A percentile compares a stretch with the other conserved stretches of the same genome.
Evolutionary conservation across 2,329 filamentous ascomycete genomes (phyloP).

Genomic region (Arthrobotrys sinensis): DNA sequence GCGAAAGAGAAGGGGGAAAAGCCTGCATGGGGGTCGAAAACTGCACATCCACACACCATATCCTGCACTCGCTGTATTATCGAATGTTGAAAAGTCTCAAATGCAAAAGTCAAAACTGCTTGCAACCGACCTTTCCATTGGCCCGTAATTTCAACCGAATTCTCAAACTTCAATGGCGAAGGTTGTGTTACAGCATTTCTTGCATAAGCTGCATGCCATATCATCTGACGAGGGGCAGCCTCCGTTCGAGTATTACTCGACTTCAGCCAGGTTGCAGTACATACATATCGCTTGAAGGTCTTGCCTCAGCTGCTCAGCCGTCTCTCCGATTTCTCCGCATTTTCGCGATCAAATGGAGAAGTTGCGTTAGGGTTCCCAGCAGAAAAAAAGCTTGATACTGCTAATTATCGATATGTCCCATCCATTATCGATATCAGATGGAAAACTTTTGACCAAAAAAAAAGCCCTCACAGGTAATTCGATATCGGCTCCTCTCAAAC

Average conservation of each 20-base stretch:
- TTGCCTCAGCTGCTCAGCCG: constrained; percentile 17
- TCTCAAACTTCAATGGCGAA: neutral
- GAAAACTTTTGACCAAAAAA: constrained; percentile 32
- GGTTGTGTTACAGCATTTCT: constrained; percentile 22
- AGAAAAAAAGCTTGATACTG: constrained; percentile 8
- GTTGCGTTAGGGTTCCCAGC: constrained; percentile 20
- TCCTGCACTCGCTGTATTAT: neutral
- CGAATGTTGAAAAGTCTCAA: constrained; percentile 29
- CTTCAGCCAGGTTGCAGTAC: neutral
- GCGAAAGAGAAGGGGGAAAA: constrained; percentile 11
- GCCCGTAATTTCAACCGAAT: constrained; percentile 20
- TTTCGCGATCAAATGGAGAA: constrained; percentile 37
- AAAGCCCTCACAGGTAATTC: constrained; percentile 27
- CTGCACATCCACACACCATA: constrained; percentile 5
- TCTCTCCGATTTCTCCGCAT: constrained; percentile 37
- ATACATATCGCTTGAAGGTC: neutral
- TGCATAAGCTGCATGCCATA: constrained; percentile 42
- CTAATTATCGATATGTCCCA: constrained; percentile 30
- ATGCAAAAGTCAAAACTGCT: constrained; percentile 19
- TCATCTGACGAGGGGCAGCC: constrained; percentile 5
- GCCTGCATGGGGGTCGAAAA: constrained; percentile 39
- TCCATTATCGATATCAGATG: constrained; percentile 44
- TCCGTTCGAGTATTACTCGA: neutral
- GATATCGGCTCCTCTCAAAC: constrained; percentile 12
- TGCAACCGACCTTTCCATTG: constrained; percentile 33